These are phyloP conservation scores for Mortierella sp. DNA, from an alignment of 371 early-diverging fungal species.

Conservation along the genomic window DNA sequence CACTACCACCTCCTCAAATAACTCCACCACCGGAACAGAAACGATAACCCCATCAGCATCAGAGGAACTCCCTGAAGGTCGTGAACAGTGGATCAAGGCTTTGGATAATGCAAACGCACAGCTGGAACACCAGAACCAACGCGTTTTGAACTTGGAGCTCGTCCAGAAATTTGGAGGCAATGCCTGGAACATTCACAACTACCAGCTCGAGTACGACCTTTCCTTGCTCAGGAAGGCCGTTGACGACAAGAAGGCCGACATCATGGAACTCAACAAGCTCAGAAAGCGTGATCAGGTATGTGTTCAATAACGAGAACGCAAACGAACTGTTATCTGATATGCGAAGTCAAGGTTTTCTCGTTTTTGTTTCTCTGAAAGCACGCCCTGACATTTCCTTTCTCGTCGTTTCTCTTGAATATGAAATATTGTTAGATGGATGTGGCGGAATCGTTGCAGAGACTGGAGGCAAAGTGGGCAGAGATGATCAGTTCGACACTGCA, in stretches of 20 bases:
- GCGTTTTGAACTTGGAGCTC: slow-evolving; percentile 87
- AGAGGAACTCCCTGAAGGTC: slow-evolving; percentile 53
- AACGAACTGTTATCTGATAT: no score
- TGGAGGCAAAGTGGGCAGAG: slow-evolving; percentile 75
- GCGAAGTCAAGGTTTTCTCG: no score
- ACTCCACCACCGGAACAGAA: slow-evolving; percentile 9
- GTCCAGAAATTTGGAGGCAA: slow-evolving; percentile 86
- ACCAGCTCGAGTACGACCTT: slow-evolving; percentile 75
- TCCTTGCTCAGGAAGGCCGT: slow-evolving; percentile 62
- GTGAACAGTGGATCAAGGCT: slow-evolving; percentile 74
- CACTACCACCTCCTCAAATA: slow-evolving; percentile 5
- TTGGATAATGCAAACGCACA: slow-evolving; percentile 87
- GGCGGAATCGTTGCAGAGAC: slow-evolving; percentile 64
- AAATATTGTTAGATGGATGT: slow-evolving; percentile 59
- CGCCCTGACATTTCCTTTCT: background rate
- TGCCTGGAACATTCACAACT: slow-evolving; percentile 88
- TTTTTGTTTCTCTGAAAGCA: background rate
- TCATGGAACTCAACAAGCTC: slow-evolving; percentile 74
- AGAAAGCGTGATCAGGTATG: slow-evolving; percentile 81
- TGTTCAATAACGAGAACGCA: background rate
- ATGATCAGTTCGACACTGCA: slow-evolving; percentile 72
- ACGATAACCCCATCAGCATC: slow-evolving; percentile 44
- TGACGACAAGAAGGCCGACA: slow-evolving; percentile 62
- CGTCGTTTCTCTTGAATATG: background rate
- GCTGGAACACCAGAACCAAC: slow-evolving; percentile 84